These are phyloP conservation scores for Aspergillus affinis DNA, from an alignment of 495 filamentous ascomycete species.

Conservation along the genomic window DNA sequence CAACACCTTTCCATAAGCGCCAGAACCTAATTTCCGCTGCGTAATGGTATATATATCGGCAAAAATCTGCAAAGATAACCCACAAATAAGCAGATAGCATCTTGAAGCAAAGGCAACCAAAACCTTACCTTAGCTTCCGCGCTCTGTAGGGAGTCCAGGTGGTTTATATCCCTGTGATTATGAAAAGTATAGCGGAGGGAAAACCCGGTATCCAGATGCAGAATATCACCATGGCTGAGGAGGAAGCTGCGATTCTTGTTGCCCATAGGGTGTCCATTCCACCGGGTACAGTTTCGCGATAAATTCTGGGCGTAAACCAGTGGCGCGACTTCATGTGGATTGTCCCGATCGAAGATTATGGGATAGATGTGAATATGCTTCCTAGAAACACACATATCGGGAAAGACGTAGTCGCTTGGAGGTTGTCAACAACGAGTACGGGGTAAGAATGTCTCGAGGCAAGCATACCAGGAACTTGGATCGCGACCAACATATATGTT, in stretches of 20 bases:
- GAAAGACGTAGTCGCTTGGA: slow-evolving; percentile 41
- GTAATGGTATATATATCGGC: slow-evolving; percentile 47
- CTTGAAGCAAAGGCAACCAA: neutral
- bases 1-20: slow-evolving; percentile 48
- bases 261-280: slow-evolving; percentile 51
- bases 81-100: neutral
- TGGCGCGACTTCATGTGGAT: slow-evolving; percentile 35
- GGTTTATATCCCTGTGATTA: slow-evolving; percentile 6
- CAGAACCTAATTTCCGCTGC: slow-evolving; percentile 48
- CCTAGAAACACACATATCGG: slow-evolving; percentile 51
- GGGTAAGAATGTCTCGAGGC: neutral
- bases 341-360: slow-evolving; percentile 48
- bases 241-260: slow-evolving; percentile 42
- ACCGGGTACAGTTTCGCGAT: slow-evolving; percentile 55
- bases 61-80: slow-evolving; percentile 40
- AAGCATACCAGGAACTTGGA: slow-evolving; percentile 27
- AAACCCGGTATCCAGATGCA: slow-evolving; percentile 28
- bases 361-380: slow-evolving; percentile 63
- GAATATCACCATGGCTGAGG: slow-evolving; percentile 54
- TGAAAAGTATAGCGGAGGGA: slow-evolving; percentile 26
- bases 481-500: slow-evolving; percentile 42
- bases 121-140: slow-evolving; percentile 33
- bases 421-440: slow-evolving; percentile 2
- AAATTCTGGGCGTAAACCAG: slow-evolving; percentile 63
- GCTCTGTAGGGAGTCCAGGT: slow-evolving; percentile 22